A percentile compares a stretch with the other conserved stretches of the same genome.
Conservation (phyloP, 805 yeast genomes). For the Tetrapisispora taiwanensis region DNA sequence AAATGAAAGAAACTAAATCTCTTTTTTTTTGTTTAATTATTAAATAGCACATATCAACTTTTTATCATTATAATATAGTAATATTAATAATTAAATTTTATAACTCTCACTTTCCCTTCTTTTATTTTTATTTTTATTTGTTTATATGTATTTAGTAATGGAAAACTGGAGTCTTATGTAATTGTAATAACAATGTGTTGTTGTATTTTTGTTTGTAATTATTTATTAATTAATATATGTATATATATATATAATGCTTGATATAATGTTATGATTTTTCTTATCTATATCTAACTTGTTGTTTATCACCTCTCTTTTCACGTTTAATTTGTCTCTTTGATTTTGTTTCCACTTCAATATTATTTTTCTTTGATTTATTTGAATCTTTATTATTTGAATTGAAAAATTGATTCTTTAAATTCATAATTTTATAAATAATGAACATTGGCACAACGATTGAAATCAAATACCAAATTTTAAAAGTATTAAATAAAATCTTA, state of each 20-base stretch:
- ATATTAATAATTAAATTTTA: not conserved
- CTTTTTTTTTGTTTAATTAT: no score
- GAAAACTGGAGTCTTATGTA: no score
- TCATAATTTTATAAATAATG: constrained; percentile 34
- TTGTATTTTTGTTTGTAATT: no score
- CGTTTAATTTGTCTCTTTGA: constrained; percentile 35
- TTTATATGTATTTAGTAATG: no score
- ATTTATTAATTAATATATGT: no score
- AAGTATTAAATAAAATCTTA: constrained; percentile 36
- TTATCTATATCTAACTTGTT: constrained; percentile 29
- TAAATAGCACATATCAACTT: no score
- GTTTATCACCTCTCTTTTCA: constrained; percentile 33
- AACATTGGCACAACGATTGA: constrained; percentile 29
- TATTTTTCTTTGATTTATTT: not conserved
- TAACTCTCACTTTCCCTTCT: not conserved
- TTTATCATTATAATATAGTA: no score
- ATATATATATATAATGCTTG: no score
- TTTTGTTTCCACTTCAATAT: constrained; percentile 10
- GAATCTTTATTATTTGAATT: constrained; percentile 10
- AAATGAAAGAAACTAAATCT: no score
- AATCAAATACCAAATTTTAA: constrained; percentile 39
- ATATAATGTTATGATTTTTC: no score
- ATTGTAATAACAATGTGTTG: no score
- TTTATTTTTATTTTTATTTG: not conserved
- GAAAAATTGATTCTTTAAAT: constrained; percentile 14